phyloP scores from a whole-genome alignment of 768 basidiomycete genomes.

The Agaricus sinodeliciosus region DNA sequence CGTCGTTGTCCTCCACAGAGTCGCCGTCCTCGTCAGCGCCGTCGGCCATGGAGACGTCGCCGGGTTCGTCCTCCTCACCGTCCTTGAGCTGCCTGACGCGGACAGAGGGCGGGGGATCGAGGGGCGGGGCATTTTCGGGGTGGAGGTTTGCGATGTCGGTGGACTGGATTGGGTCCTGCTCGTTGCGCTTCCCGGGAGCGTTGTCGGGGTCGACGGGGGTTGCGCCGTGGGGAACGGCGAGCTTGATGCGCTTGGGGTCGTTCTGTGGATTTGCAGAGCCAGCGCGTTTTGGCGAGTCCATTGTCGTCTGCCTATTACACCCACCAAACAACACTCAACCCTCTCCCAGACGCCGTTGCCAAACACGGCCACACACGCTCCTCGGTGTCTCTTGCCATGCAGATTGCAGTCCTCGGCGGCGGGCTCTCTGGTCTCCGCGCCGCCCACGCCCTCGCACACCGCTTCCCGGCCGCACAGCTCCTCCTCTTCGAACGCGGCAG shows the following conservation, averaged over 20 bases:
- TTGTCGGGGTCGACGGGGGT: conserved; percentile 70
- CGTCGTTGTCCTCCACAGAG: conserved; percentile 76
- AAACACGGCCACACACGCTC: not conserved
- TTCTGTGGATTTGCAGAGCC: conserved; percentile 47
- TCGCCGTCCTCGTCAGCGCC: conserved; percentile 71
- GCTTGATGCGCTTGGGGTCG: conserved; percentile 53
- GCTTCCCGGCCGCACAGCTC: conserved; percentile 53
- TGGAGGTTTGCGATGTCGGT: conserved; percentile 74
- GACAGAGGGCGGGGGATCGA: conserved; percentile 15
- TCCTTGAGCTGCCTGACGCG: conserved; percentile 39
- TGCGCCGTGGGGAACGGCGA: conserved; percentile 60
- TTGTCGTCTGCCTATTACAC: conserved; percentile 15
- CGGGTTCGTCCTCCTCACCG: conserved; percentile 56
- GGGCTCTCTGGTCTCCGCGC: conserved; percentile 79
- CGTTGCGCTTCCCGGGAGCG: conserved; percentile 81
- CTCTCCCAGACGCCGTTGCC: not conserved
- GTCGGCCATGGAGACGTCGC: conserved; percentile 77
- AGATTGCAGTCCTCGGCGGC: conserved; percentile 70
- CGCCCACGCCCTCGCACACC: conserved; percentile 68
- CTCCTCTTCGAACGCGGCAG: conserved; percentile 61
- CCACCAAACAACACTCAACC: not conserved
- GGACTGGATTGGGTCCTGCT: conserved; percentile 77
- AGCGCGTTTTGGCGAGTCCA: conserved; percentile 65
- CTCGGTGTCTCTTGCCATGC: conserved; percentile 8
- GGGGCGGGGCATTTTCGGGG: conserved; percentile 21